These are phyloP conservation scores for Amylostereum areolatum DNA, from an alignment of 1,284 basidiomycete species.

Conservation along the genomic window DNA sequence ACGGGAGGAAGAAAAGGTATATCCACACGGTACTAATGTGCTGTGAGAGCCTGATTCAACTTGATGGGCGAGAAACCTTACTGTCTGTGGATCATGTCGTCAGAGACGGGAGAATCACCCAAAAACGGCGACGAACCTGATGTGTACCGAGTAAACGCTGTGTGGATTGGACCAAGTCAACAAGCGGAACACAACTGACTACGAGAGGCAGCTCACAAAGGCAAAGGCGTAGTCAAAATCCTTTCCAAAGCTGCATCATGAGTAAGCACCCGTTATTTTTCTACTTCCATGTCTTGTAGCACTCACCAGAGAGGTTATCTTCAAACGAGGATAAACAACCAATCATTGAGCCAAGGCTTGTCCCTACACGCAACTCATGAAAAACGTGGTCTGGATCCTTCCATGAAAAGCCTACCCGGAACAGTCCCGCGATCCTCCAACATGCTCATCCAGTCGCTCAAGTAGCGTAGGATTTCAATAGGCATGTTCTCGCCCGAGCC, in stretches of 20 bases:
- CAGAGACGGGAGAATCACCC: background rate
- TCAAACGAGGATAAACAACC: slow-evolving; percentile 44
- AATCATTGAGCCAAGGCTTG: slow-evolving; percentile 46
- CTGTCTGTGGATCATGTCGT: slow-evolving; percentile 21
- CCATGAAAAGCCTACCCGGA: slow-evolving; percentile 31
- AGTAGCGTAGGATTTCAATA: slow-evolving; percentile 43
- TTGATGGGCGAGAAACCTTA: slow-evolving; percentile 14
- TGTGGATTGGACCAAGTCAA: slow-evolving; percentile 1
- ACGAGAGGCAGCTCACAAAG: slow-evolving; percentile 41
- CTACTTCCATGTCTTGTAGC: background rate
- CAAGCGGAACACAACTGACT: slow-evolving; percentile 1
- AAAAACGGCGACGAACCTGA: slow-evolving; percentile 27
- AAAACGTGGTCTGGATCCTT: background rate
- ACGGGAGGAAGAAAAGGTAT: slow-evolving; percentile 63
- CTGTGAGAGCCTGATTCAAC: background rate
- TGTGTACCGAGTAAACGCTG: slow-evolving; percentile 58
- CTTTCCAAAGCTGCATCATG: slow-evolving; percentile 40
- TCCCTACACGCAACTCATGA: slow-evolving; percentile 25
- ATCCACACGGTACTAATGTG: slow-evolving; percentile 53
- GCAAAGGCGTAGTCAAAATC: slow-evolving; percentile 57
- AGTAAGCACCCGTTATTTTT: background rate
- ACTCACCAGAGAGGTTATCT: slow-evolving; percentile 44
- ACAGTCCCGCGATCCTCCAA: slow-evolving; percentile 51
- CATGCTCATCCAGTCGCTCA: slow-evolving; percentile 54
- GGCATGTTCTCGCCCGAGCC: slow-evolving; percentile 41